These are phyloP conservation scores for Pycnococcus provasolii DNA, from an alignment of 139 green algal species.

Conservation along the genomic window DNA sequence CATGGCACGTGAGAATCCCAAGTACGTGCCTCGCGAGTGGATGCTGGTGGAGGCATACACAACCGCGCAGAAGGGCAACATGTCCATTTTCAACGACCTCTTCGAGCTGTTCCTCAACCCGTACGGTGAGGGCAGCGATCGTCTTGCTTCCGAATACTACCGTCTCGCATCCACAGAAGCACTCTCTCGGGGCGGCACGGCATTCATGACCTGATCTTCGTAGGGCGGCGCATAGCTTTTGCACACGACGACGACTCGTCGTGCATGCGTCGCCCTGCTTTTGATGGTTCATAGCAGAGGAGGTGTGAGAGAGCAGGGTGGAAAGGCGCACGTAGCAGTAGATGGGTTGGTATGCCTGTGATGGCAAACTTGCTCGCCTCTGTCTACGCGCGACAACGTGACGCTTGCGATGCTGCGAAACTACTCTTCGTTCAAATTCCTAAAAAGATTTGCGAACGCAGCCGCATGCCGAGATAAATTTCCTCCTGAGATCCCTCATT, in stretches of 20 bases:
- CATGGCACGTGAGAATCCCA: slow-evolving; percentile 24
- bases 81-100: slow-evolving; percentile 25
- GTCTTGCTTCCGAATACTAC: slow-evolving; percentile 21
- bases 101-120: slow-evolving; percentile 13
- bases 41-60: slow-evolving; percentile 29
- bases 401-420: too few relatives aligned
- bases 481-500: too few relatives aligned
- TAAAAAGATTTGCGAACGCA: too few relatives aligned
- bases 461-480: too few relatives aligned
- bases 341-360: not conserved
- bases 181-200: slow-evolving; percentile 12
- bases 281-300: not conserved
- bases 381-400: not conserved
- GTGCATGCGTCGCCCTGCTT: not conserved
- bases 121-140: slow-evolving; percentile 22
- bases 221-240: slow-evolving; percentile 2
- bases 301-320: not conserved
- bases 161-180: slow-evolving; percentile 12
- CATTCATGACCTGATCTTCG: slow-evolving; percentile 33
- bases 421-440: too few relatives aligned
- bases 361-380: not conserved
- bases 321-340: not conserved
- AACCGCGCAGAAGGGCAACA: slow-evolving; percentile 19
- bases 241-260: not conserved
- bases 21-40: slow-evolving; percentile 30